These are phyloP conservation scores for Hura crepitans DNA, from an alignment of 441 rosid species.

Conservation along the genomic window DNA sequence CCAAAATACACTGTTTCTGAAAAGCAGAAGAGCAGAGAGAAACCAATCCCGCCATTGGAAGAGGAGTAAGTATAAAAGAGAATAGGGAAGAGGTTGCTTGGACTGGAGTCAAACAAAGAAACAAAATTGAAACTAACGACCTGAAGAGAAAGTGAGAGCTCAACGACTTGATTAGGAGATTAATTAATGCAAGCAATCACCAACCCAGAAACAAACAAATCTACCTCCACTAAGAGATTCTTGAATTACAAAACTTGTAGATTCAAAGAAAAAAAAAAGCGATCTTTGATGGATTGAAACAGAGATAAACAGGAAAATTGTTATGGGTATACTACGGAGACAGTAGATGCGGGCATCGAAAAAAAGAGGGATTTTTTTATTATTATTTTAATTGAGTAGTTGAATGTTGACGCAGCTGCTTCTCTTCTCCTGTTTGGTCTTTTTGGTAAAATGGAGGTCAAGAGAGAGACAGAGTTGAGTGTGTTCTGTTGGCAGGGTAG, in stretches of 20 bases:
- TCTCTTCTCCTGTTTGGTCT: not conserved
- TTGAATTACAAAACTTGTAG: constrained; percentile 17
- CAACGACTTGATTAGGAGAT: constrained; percentile 42
- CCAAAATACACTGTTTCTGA: constrained; percentile 21
- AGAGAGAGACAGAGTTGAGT: constrained; percentile 8
- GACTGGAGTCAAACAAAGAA: constrained; percentile 57
- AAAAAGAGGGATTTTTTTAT: not conserved
- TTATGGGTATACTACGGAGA: not conserved
- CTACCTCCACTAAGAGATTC: constrained; percentile 23
- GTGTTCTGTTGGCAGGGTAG: constrained; percentile 7
- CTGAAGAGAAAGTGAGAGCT: constrained; percentile 68
- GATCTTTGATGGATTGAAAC: not conserved
- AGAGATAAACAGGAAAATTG: not conserved
- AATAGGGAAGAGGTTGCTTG: constrained; percentile 50
- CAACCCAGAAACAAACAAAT: constrained; percentile 7
- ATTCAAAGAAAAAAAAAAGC: not conserved
- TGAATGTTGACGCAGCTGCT: constrained; percentile 15
- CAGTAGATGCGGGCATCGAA: constrained; percentile 1
- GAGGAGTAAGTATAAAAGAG: not conserved
- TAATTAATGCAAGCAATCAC: constrained; percentile 22
- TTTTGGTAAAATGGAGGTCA: constrained; percentile 20
- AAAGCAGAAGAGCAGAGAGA: constrained; percentile 24
- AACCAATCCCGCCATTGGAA: constrained; percentile 28
- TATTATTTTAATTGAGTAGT: not conserved
- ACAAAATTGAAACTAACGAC: constrained; percentile 32